Base-by-base conservation (phyloP, 148 eudicot genomes). In the Nepenthes gracilis region DNA sequence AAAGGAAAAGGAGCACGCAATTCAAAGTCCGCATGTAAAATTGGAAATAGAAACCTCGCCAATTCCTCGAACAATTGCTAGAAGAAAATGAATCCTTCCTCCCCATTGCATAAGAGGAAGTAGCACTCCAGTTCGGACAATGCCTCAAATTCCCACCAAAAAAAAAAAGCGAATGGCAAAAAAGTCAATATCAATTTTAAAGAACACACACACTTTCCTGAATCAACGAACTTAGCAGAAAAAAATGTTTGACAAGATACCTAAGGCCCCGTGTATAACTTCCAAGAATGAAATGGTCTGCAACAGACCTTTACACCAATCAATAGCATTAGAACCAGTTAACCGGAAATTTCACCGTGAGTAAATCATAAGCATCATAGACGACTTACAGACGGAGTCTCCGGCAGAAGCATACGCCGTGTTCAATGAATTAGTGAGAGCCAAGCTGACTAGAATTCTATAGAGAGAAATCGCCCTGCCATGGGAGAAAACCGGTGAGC, bases 101-200 rank as follows among this genome's bases (percentile, higher is more conserved):
- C 92, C 89, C 95, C 95, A 87, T 71, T 91, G 97, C 92, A 91
- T 81, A 32, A 91, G 72, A 59, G 95, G 92, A 62, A 91, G 68
- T 77, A 87, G 64, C 60, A 78, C 75, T 71, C 97, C 97, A 72
- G 84, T 87, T 3, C 95, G 97, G 54, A 90, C 97, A 77, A 90
- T 74, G 60, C 95, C 97, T 90, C 62, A 64, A 62, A 48, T 61
- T 47, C n/a, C 5, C 53, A 47, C 48, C 64, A 45, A 40, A 40
- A 40, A 40, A 33, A 35, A 38, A 33, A 33, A 47, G 8, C 6
- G 23, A 68, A 14, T 48, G 9, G 36, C 43, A 47, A 36, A 32
- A 67, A 2, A 9, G 23, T 23, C 23, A 23, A 23, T 23, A 23
- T 23, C 23, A 23, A 23, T 23, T 23, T 23, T 23, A 23, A 33